phyloP scores from a whole-genome alignment of 768 basidiomycete species.

The Podaxis sp. region DNA sequence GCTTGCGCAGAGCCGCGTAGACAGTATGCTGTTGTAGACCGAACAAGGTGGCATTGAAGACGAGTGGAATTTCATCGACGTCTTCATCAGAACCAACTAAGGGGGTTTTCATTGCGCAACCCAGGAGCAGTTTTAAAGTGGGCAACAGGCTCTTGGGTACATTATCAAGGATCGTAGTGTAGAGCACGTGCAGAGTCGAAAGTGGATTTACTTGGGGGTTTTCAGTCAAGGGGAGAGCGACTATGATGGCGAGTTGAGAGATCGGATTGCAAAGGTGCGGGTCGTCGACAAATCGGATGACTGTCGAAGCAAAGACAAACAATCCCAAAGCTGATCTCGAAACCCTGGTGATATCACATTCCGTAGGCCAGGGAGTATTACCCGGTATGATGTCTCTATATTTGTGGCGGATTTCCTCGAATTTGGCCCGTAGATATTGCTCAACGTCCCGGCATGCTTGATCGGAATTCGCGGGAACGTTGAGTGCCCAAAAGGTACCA shows the following conservation, averaged over 20 bases:
- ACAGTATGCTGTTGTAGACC: not conserved
- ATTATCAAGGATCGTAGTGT: not conserved
- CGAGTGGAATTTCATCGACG: not conserved
- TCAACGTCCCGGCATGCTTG: not conserved
- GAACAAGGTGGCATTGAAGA: not conserved
- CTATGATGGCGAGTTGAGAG: not conserved
- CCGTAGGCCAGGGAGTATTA: not conserved
- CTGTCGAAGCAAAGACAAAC: not conserved
- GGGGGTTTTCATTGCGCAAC: too few species aligned
- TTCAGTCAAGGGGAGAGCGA: not conserved
- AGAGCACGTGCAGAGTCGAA: not conserved
- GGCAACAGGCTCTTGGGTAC: not conserved
- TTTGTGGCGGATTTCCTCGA: not conserved
- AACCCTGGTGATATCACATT: not conserved
- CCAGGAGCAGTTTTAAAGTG: not conserved
- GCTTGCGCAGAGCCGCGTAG: not conserved
- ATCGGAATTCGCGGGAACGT: not conserved
- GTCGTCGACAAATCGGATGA: constrained; percentile 1
- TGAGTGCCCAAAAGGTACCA: not conserved
- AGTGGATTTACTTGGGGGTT: not conserved
- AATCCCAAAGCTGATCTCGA: not conserved
- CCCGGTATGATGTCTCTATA: not conserved
- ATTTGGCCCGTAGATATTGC: not conserved
- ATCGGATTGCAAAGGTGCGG: not conserved
- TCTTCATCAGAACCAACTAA: too few species aligned